Conservation (phyloP, 169 alveolate genomes). For the Perkinsus chesapeaki region DNA sequence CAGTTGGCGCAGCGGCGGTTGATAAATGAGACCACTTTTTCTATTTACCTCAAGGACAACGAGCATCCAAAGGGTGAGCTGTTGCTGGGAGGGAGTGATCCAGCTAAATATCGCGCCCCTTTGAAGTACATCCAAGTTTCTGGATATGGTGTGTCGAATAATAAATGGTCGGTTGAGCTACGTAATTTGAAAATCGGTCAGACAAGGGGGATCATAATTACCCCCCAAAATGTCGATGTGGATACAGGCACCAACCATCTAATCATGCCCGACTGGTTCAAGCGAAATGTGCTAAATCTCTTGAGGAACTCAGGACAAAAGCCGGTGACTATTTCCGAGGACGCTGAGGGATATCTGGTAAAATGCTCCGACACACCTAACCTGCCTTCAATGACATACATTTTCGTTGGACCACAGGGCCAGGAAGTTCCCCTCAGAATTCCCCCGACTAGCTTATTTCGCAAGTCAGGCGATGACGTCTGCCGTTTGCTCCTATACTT, state of each 20-base stretch:
- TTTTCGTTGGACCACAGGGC: not conserved
- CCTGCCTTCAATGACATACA: not conserved
- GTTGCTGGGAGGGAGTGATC: not conserved
- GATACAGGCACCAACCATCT: not conserved
- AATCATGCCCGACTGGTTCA: not conserved
- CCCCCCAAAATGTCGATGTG: not conserved
- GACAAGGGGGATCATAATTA: not conserved
- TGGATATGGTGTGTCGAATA: not conserved
- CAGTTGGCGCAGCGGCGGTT: not conserved
- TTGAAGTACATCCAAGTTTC: not conserved
- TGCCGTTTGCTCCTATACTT: not conserved
- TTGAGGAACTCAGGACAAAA: not conserved
- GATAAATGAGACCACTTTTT: too few relatives aligned
- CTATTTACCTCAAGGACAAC: not conserved
- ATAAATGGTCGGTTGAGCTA: not conserved
- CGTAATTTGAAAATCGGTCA: not conserved
- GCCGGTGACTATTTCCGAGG: not conserved
- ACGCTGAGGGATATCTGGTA: not conserved
- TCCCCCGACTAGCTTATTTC: not conserved
- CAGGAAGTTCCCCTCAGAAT: not conserved
- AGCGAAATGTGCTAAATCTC: not conserved
- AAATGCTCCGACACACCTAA: not conserved
- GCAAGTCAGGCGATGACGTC: not conserved
- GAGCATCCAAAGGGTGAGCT: not conserved
- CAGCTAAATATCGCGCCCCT: not conserved